These are phyloP conservation scores for Tuber microsphaerosporum DNA, from an alignment of 495 filamentous ascomycete species.

Conservation along the genomic window DNA sequence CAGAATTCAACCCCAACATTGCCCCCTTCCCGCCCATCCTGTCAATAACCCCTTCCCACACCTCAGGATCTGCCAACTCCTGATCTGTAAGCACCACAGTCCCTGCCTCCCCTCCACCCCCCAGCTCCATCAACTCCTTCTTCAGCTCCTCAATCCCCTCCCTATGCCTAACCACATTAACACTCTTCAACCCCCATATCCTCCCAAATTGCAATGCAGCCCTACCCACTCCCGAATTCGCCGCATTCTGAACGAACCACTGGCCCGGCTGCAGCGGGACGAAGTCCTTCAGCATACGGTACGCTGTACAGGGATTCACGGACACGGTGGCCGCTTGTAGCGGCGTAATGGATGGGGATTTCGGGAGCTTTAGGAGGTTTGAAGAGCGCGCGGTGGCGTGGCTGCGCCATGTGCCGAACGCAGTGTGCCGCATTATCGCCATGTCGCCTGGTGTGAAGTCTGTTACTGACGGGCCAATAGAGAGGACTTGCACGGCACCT, in stretches of 20 bases:
- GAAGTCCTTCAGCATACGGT: conserved; percentile 84
- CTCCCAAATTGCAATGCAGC: conserved; percentile 76
- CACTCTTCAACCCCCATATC: conserved; percentile 76
- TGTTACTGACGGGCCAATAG: conserved; percentile 55
- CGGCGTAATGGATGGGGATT: conserved; percentile 48
- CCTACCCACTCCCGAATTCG: conserved; percentile 83
- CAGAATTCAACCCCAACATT: conserved; percentile 80
- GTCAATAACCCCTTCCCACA: conserved; percentile 57
- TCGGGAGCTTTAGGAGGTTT: conserved; percentile 57
- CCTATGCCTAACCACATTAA: conserved; percentile 76
- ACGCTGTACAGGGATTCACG: conserved; percentile 90
- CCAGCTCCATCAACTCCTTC: conserved; percentile 60
- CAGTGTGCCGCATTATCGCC: conserved; percentile 74
- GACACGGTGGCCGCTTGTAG: conserved; percentile 75
- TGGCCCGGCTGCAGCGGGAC: conserved; percentile 59
- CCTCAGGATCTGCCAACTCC: conserved; percentile 56
- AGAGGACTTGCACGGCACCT: conserved; percentile 76
- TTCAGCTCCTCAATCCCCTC: conserved; percentile 57
- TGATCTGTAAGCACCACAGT: conserved; percentile 74
- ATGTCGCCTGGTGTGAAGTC: conserved; percentile 64
- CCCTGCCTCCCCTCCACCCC: conserved; percentile 51
- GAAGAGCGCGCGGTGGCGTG: conserved; percentile 64
- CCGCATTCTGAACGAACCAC: conserved; percentile 96
- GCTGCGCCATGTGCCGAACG: conserved; percentile 88
- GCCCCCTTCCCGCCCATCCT: conserved; percentile 58